phyloP scores from a whole-genome alignment of 2,329 filamentous ascomycete genomes.

The Calonectria ilicicola region DNA sequence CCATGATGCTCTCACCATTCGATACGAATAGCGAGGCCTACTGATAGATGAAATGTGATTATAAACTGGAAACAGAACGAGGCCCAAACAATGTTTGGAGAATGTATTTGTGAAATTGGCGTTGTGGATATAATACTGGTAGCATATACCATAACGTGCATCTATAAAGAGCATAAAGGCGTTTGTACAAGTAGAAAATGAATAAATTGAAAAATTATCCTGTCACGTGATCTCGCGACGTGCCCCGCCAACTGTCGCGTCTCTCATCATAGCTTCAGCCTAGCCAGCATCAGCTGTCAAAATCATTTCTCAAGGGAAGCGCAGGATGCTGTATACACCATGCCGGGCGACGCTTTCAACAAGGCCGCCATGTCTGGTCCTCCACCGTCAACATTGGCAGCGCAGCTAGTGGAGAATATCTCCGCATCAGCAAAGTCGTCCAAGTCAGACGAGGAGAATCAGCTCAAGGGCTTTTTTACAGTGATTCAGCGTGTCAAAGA shows the following conservation, averaged over 20 bases:
- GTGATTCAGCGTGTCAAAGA: constrained; percentile 68
- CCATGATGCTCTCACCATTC: constrained; percentile 51
- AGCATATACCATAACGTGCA: background rate
- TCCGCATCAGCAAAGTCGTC: constrained; percentile 72
- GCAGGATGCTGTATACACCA: constrained; percentile 43
- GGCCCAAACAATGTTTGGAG: background rate
- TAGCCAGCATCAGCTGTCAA: background rate
- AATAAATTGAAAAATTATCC: background rate
- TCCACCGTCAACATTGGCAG: constrained; percentile 86
- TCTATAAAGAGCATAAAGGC: background rate
- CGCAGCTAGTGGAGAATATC: constrained; percentile 86
- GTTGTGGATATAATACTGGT: constrained; percentile 10
- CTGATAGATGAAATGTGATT: background rate
- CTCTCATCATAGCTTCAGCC: background rate
- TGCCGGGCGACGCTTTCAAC: constrained; percentile 42
- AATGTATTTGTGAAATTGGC: background rate
- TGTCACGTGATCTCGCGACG: constrained; percentile 40
- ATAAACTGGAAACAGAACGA: background rate
- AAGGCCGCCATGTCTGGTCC: constrained; percentile 40
- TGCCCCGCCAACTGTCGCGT: constrained; percentile 36
- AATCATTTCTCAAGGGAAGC: constrained; percentile 5
- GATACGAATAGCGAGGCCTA: constrained; percentile 44
- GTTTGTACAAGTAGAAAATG: background rate
- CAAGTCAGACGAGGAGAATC: constrained; percentile 75
- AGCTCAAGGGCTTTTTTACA: constrained; percentile 77